These are phyloP conservation scores for Sherardia arvensis DNA, from an alignment of 257 asterid genomes.

Conservation along the genomic window DNA sequence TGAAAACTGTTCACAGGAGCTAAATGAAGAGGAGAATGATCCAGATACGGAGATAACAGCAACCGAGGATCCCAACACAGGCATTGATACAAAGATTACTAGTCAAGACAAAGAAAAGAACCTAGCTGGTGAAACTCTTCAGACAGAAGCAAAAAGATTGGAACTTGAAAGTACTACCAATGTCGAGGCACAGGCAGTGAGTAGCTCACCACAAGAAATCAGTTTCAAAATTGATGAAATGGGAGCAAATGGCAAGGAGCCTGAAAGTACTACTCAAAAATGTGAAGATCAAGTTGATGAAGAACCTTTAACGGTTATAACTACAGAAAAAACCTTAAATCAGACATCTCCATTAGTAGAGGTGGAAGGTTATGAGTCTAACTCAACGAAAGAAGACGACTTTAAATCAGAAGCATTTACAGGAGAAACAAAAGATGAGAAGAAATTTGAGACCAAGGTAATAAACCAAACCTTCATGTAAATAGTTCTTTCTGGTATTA, in stretches of 20 bases:
- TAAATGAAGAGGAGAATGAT: neutral
- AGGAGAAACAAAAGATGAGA: neutral
- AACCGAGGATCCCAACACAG: neutral
- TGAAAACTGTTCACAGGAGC: conserved; percentile 20
- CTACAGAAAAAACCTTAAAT: neutral
- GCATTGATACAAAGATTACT: neutral
- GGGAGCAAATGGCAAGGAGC: too few species aligned
- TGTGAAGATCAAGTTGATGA: neutral
- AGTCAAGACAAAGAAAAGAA: conserved; percentile 4
- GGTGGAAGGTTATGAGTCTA: too few species aligned
- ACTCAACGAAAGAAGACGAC: too few species aligned
- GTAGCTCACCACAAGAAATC: conserved; percentile 1
- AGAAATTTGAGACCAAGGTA: conserved; percentile 4
- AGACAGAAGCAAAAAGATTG: conserved; percentile 1
- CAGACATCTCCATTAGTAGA: neutral
- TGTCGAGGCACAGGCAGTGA: conserved; percentile 12
- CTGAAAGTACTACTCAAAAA: conserved; percentile 1
- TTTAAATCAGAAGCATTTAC: too few species aligned
- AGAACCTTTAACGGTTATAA: neutral
- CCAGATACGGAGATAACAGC: neutral
- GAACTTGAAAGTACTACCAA: conserved; percentile 3
- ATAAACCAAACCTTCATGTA: neutral
- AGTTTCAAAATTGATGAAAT: conserved; percentile 6
- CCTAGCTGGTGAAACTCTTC: conserved; percentile 12
- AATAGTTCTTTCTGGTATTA: neutral